Conservation (phyloP, 2,329 filamentous ascomycete species). For the Diaporthe caulivora region DNA sequence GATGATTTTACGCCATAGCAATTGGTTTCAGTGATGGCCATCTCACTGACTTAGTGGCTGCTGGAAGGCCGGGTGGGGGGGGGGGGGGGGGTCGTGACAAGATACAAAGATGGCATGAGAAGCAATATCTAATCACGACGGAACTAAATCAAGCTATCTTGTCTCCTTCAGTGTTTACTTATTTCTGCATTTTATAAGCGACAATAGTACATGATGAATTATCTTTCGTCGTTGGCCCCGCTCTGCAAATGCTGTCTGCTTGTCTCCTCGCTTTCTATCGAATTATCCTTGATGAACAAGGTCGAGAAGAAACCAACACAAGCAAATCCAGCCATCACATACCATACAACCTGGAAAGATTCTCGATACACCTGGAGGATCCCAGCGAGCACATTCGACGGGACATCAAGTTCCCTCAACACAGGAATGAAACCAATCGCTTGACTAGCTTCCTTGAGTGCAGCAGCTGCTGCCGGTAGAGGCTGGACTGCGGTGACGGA, state of each 20-base stretch:
- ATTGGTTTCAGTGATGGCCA: too few species aligned
- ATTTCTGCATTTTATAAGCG: not conserved
- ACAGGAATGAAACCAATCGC: conserved; percentile 26
- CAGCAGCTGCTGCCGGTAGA: not conserved
- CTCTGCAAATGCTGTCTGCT: conserved; percentile 18
- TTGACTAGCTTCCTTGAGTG: not conserved
- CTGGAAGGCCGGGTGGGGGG: too few species aligned
- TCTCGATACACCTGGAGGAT: not conserved
- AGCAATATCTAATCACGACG: not conserved
- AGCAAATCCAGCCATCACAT: conserved; percentile 29
- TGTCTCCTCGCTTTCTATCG: conserved; percentile 25
- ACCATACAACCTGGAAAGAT: conserved; percentile 27
- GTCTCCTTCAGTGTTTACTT: rapidly evolving
- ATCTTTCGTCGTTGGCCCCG: not conserved
- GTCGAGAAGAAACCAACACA: conserved; percentile 12
- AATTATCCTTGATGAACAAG: conserved; percentile 21
- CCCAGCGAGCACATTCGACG: not conserved
- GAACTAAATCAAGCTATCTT: not conserved
- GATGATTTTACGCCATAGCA: too few species aligned
- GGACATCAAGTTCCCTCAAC: not conserved
- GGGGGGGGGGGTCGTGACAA: not conserved
- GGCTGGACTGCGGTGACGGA: conserved; percentile 36
- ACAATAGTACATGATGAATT: not conserved
- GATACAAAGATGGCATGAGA: not conserved
- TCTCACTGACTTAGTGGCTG: too few species aligned